These are phyloP conservation scores for Bolboschoenus planiculmis DNA, from an alignment of 176 grass and related monocot species.

Conservation along the genomic window DNA sequence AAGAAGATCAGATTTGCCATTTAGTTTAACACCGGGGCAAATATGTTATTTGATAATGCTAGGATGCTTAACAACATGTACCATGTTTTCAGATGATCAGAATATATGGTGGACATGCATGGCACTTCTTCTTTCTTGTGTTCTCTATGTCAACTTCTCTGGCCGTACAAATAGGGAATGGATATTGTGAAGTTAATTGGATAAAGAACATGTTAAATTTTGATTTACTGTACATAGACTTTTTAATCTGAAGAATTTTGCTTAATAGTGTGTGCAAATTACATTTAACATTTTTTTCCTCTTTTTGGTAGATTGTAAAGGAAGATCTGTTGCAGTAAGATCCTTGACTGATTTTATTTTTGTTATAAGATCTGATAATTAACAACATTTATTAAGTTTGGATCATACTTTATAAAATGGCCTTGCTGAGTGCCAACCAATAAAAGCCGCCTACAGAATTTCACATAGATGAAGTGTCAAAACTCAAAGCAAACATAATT, in stretches of 20 bases:
- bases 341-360: neutral
- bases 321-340: neutral
- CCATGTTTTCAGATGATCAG: conserved; percentile 42
- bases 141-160: conserved; percentile 57
- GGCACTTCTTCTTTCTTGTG: conserved; percentile 31
- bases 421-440: neutral
- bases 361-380: neutral
- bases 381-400: neutral
- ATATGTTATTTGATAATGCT: conserved; percentile 49
- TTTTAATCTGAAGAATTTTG: neutral
- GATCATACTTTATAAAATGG: neutral
- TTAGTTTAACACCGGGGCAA: neutral
- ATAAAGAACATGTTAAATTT: neutral
- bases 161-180: conserved; percentile 28
- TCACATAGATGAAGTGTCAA: neutral
- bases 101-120: conserved; percentile 54
- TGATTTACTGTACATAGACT: neutral
- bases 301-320: neutral
- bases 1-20: neutral
- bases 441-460: neutral
- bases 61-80: conserved; percentile 46
- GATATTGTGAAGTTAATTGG: neutral
- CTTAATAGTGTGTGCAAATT: neutral
- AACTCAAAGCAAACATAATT: neutral
- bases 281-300: neutral